phyloP scores from a whole-genome alignment of 2,329 filamentous ascomycete species.

The Pseudocercospora macadamiae region DNA sequence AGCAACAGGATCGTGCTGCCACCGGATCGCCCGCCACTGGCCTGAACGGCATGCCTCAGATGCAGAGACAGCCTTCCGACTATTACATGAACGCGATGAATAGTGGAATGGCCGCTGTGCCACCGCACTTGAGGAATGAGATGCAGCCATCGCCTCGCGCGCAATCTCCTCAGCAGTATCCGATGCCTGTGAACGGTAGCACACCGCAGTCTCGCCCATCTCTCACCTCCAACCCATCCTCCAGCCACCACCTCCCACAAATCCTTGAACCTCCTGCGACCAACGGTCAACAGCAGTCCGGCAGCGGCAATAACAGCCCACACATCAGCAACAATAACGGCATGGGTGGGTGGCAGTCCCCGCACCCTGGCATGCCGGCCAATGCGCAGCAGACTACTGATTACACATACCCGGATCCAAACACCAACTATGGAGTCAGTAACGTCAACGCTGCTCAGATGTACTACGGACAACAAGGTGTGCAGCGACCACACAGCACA shows the following conservation, averaged over 20 bases:
- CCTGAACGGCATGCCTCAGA: constrained; percentile 65
- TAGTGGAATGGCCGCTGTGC: constrained; percentile 54
- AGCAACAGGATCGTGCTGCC: constrained; percentile 75
- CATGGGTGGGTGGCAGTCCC: constrained; percentile 80
- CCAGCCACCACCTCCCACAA: constrained; percentile 71
- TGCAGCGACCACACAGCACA: constrained; percentile 72
- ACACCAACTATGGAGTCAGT: constrained; percentile 46
- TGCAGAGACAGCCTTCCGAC: constrained; percentile 70
- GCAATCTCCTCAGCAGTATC: constrained; percentile 61
- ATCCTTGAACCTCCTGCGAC: constrained; percentile 80
- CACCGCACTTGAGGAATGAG: constrained; percentile 78
- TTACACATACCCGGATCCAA: constrained; percentile 69
- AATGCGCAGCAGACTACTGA: constrained; percentile 68
- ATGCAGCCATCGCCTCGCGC: constrained; percentile 70
- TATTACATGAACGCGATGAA: constrained; percentile 80
- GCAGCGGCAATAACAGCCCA: constrained; percentile 79
- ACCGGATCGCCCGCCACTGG: constrained; percentile 81
- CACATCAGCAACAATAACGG: constrained; percentile 73
- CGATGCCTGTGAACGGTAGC: constrained; percentile 59
- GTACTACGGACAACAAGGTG: constrained; percentile 71
- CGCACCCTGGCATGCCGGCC: constrained; percentile 72
- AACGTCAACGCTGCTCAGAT: constrained; percentile 66
- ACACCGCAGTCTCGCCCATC: constrained; percentile 53
- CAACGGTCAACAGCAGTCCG: constrained; percentile 73
- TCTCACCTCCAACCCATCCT: constrained; percentile 78